Conservation (phyloP, 345 rosid genomes). For the Euphorbia tirucalli region DNA sequence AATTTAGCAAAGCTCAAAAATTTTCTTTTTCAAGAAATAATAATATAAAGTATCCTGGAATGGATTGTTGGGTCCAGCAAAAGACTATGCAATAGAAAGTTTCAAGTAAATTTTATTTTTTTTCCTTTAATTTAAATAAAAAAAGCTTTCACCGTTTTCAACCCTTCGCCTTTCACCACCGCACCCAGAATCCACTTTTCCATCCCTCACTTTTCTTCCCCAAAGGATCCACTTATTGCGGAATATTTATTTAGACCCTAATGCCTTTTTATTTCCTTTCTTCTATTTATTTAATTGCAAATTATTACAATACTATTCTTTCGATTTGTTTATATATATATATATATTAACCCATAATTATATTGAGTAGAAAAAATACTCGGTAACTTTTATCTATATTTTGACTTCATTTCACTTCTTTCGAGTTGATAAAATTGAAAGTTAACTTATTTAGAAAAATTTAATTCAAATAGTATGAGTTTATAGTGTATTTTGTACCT, state of each 20-base stretch:
- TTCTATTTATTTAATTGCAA: background rate
- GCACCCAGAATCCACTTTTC: background rate
- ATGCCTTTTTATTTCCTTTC: slow-evolving; percentile 7
- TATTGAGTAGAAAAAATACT: too few relatives aligned
- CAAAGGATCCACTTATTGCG: slow-evolving; percentile 29
- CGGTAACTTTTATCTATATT: too few relatives aligned
- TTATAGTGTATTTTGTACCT: too few relatives aligned
- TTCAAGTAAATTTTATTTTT: background rate
- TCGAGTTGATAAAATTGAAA: too few relatives aligned
- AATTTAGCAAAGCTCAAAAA: background rate
- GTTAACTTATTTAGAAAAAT: too few relatives aligned
- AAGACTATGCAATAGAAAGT: slow-evolving; percentile 17
- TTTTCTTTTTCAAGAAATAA: background rate
- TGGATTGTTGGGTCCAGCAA: slow-evolving; percentile 21
- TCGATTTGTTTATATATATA: too few relatives aligned
- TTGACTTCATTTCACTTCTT: too few relatives aligned
- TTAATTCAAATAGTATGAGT: too few relatives aligned
- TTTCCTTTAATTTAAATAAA: background rate
- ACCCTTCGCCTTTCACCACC: too few relatives aligned
- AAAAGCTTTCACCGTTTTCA: slow-evolving; percentile 37
- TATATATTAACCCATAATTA: too few relatives aligned
- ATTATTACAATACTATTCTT: background rate
- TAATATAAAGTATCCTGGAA: background rate
- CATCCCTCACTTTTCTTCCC: slow-evolving; percentile 14
- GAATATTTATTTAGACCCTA: slow-evolving; percentile 28